Evolutionary conservation across 257 asterid species (phyloP).

Genomic region (Nicotiana undulata): DNA sequence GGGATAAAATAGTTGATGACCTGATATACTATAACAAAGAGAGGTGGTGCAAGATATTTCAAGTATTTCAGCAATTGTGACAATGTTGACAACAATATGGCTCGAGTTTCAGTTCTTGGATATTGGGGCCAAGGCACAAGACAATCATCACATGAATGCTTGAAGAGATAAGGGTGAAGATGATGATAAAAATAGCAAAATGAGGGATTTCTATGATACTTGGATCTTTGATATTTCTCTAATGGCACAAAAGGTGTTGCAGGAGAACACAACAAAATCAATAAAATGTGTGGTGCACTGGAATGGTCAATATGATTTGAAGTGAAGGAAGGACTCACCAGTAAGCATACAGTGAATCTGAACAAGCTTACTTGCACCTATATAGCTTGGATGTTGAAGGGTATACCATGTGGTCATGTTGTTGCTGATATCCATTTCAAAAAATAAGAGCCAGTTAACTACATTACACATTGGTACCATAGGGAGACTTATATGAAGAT

Average conservation of each 20-base stretch:
- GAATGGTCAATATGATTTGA: no score
- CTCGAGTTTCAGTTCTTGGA: neutral
- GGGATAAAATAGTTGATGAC: neutral
- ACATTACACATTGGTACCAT: no score
- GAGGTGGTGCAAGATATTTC: neutral
- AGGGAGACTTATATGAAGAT: no score
- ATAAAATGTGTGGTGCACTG: no score
- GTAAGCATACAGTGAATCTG: no score
- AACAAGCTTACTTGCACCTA: no score
- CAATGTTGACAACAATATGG: neutral
- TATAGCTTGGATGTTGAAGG: no score
- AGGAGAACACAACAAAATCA: no score
- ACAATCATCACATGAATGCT: neutral
- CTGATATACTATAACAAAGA: neutral
- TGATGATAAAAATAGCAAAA: neutral
- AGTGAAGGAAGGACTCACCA: no score
- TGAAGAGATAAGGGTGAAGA: neutral
- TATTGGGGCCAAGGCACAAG: neutral
- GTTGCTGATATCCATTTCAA: no score
- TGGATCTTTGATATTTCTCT: neutral
- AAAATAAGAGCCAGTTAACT: no score
- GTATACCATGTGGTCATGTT: no score
- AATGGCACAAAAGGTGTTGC: neutral
- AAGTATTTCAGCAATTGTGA: neutral
- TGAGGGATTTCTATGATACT: neutral